Base-by-base conservation (phyloP, 768 basidiomycete genomes). In the Aureoboletus auriporus region DNA sequence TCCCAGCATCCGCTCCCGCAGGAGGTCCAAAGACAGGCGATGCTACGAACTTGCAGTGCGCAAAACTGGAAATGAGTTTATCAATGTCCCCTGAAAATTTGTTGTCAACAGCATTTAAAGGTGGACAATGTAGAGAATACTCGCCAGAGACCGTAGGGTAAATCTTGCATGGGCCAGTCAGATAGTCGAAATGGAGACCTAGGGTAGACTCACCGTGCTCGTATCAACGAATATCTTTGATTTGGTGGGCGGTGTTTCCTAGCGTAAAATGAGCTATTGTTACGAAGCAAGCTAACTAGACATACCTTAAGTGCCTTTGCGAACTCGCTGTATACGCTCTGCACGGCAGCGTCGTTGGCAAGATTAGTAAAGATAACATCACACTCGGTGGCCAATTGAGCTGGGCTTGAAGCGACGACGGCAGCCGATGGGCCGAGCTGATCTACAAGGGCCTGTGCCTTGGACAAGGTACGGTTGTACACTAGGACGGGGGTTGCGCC, bases 181-280 rank as follows among this genome's bases (percentile, higher is more conserved):
- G 47, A 38, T 42, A 31, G 41, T 26, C 44, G 46, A 17, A 28
- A 12, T 17, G 23, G 27, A 35, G 16, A 49, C 27, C 12, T 38
- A 28, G 28, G 30, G 26, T 26, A 46, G n/a, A 69, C 82, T 48
- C 46, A 89, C 88, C 3, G 91, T 94, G 68, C 83, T 83, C 11
- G 86, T 90, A 56, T 94, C 91, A 29, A 92, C 84, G 54, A 93
- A 91, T 39, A 90, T 86, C 63, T 84, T 92, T 55, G 72, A 66
- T 60, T 69, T 74, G 7, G 72, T 61, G 1, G 77, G 72, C 28
- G 75, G 72, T 17, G 59, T 56, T 56, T 59, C 60, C 71, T 81
- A 52, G 50, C 12, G 31, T 39, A 5, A 12, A 47, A 59, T 54
- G 29, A n/a, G 34, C 23, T 43, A 8, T 4, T 14, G 10, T 23